Evolutionary conservation across 441 rosid species (phyloP).

Genomic region (Eruca vesicaria): DNA sequence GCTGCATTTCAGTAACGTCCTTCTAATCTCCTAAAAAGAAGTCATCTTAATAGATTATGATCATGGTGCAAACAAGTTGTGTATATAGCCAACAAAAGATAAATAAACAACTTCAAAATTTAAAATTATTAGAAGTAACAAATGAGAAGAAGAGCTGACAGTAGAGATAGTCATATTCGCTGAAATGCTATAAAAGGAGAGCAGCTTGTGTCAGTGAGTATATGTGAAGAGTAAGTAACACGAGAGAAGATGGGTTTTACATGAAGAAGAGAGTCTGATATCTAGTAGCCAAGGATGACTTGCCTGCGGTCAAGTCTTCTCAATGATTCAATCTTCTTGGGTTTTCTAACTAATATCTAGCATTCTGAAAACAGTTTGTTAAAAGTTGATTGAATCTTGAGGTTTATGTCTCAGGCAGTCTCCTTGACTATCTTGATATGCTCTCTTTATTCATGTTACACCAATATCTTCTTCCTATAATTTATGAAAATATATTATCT

Average conservation of each 20-base stretch:
- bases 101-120: not conserved
- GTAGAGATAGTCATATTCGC: not conserved
- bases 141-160: not conserved
- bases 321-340: not conserved
- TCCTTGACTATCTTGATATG: not conserved
- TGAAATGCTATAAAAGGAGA: conserved; percentile 15
- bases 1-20: too few relatives aligned
- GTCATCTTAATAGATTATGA: conserved; percentile 16
- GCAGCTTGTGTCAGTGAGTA: not conserved
- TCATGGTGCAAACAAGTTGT: conserved; percentile 10
- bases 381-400: not conserved
- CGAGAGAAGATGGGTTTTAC: conserved; percentile 24
- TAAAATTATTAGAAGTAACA: not conserved
- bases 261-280: conserved; percentile 24
- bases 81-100: not conserved
- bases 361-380: not conserved
- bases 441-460: not conserved
- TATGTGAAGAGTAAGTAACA: not conserved
- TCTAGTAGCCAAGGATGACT: not conserved
- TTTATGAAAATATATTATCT: not conserved
- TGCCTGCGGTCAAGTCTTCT: not conserved
- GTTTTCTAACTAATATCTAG: not conserved
- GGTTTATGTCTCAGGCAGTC: not conserved
- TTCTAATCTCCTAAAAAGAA: too few relatives aligned
- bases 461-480: not conserved